phyloP scores from a whole-genome alignment of 2,329 filamentous ascomycete genomes.

The Beauveria bassiana region DNA sequence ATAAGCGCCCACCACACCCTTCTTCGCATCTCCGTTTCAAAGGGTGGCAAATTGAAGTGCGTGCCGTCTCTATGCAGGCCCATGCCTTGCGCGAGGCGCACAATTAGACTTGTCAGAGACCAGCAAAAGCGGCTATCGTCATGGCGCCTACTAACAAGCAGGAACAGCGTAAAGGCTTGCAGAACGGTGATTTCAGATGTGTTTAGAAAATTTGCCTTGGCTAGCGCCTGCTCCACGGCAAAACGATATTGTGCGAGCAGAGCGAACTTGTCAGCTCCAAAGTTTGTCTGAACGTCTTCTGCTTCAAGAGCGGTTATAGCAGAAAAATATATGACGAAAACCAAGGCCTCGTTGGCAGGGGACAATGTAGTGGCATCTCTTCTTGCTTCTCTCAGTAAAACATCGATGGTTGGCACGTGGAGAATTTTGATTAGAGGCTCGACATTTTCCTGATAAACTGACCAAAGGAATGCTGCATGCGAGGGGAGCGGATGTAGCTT shows the following conservation, averaged over 20 bases:
- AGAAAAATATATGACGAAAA: conserved; percentile 55
- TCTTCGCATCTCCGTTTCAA: conserved; percentile 52
- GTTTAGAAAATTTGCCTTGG: conserved; percentile 50
- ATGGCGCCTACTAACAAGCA: conserved; percentile 39
- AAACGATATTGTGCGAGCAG: conserved; percentile 41
- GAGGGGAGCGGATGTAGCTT: conserved; percentile 57
- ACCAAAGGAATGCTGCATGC: conserved; percentile 61
- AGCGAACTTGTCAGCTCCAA: conserved; percentile 36
- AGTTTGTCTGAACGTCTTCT: conserved; percentile 39
- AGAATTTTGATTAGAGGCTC: conserved; percentile 65
- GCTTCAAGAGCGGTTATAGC: conserved; percentile 52
- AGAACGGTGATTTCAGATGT: conserved; percentile 49
- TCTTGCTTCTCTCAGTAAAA: conserved; percentile 52
- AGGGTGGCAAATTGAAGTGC: conserved; percentile 44
- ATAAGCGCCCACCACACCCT: conserved; percentile 56
- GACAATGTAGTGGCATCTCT: conserved; percentile 51
- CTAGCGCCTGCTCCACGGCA: conserved; percentile 48
- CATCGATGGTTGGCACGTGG: conserved; percentile 60
- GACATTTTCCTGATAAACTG: conserved; percentile 64
- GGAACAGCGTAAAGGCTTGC: conserved; percentile 51
- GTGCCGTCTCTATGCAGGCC: conserved; percentile 52
- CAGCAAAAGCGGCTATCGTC: conserved; percentile 49
- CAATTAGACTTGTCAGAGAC: conserved; percentile 49
- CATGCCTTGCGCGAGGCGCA: conserved; percentile 52
- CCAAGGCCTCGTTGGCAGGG: conserved; percentile 50